Base-by-base conservation (phyloP, 495 filamentous ascomycete species). In the Penicillium alfredii region DNA sequence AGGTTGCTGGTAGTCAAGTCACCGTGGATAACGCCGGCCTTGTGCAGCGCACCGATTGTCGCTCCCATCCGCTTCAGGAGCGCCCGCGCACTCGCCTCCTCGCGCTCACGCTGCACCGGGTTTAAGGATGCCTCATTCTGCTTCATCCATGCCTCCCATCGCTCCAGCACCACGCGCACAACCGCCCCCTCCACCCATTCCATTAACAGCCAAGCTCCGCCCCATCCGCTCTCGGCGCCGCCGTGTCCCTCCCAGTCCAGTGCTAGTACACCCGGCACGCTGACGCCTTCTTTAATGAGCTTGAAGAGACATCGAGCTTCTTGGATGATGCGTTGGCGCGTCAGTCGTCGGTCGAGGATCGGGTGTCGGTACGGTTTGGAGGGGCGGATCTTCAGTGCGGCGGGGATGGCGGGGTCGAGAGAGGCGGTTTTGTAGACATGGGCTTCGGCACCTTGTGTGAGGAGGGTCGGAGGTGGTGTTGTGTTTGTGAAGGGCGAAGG, bases 1-100 rank as follows among this genome's bases (percentile, higher is more conserved):
- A 99, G 67, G 65, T 98, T 98, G 64, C 89, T 96, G 39, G 90
- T 98, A 40, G 93, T 98, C 66, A 98, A 64, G 65, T 98, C 92
- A 28, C 92, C 92, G 69, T 98, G 92, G 31, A 93, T 76, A 27
- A 96, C 78, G 10, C 92, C 90, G 12, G 75, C 72, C 33, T 68
- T 72, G 67, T 98, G 92, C 64, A 98, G 64, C 26, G 55, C 69
- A n/a, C 87, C 92, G 11, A 97, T 77, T 4, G 77, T 78, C 9
- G 52, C 39, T 0, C 89, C 92, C 40, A 96, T 79, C 55, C 73
- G 70, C 35, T 64, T 66, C 77, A 97, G 80, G 54, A 93, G 52
- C 14, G 56, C 71, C 21, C 62, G 51, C 41, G 75, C 64, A 44
- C 45, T 66, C 15, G 59, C 55, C n/a, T 67, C 59, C 34, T 64